Evolutionary conservation across 768 basidiomycete genomes (phyloP), one percentile per base, ranked within the genome.

Genomic region (Tricholoma furcatifolium): DNA sequence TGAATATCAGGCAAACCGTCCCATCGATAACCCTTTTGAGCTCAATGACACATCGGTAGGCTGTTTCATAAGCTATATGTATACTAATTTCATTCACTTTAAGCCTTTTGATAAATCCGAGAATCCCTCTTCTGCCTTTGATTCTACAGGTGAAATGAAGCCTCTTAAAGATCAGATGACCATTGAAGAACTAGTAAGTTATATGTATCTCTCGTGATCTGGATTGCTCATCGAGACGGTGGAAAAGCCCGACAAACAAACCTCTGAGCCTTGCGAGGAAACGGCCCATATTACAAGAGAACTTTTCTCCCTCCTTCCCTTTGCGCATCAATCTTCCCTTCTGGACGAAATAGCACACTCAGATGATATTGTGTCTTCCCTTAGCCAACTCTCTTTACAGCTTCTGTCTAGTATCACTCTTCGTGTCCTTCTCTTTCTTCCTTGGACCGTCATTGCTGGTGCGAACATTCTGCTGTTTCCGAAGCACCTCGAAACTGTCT

Each of bases 371-470:
- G 32, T 49, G 6, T 34, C 24, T 47, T 43, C 41, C 40, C 23
- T 58, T 15, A n/a, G 36, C 24, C 40, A 48, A 6, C 11, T 62
- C 46, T 47, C 54, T 39, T 23, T 36, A 24, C 50, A 38, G 11
- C 53, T 60, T 31, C 36, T 67, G 23, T 32, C 64, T 20, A 38
- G 47, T 30, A 48, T 63, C 40, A 47, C 66, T 18, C 47, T 67
- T 30, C 65, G 66, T 34, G 35, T 68, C 10, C 4, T 70, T 2
- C 59, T 70, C 18, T 77, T 79, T 54, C 46, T 79, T 0, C 77
- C 77, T 32, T 79, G 77, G 77, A 76, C 74, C 50, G 60, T 71
- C 35, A 62, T 68, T 31, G 73, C 77, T n/a, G 76, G 77, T 30
- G 76, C 68, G 3, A 60, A 67, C 12, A 74, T 79, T 43, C 47